A percentile compares a stretch with the other conserved stretches of the same genome.
Conservation (phyloP, 805 yeast genomes). For the Yueomyces sinensis region DNA sequence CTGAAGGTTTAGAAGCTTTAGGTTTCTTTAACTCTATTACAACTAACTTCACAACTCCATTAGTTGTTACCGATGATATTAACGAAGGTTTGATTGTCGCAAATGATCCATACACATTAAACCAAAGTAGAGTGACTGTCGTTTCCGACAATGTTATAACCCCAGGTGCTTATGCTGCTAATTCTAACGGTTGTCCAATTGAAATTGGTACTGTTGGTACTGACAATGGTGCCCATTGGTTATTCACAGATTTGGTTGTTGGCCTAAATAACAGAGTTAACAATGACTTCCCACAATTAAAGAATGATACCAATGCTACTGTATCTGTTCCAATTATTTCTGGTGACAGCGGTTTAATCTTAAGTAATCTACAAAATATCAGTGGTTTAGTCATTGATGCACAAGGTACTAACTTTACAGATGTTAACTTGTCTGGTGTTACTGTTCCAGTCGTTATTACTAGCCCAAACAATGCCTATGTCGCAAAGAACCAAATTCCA, state of each 20-base stretch:
- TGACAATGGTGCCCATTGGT: slow-evolving; percentile 12
- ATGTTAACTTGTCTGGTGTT: slow-evolving; percentile 7
- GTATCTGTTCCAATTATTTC: slow-evolving; percentile 14
- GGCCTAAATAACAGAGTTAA: slow-evolving; percentile 7
- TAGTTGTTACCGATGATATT: slow-evolving; percentile 14
- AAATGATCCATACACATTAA: slow-evolving; percentile 6
- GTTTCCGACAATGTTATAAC: slow-evolving; percentile 9
- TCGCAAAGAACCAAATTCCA: slow-evolving; percentile 13
- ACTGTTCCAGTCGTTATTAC: slow-evolving; percentile 20
- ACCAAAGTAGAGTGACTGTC: slow-evolving; percentile 17
- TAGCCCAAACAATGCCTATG: slow-evolving; percentile 8
- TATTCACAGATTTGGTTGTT: slow-evolving; percentile 12
- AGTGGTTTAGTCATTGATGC: slow-evolving; percentile 19
- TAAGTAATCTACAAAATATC: slow-evolving; percentile 2
- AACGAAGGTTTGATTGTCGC: slow-evolving; percentile 13
- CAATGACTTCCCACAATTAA: slow-evolving; percentile 9
- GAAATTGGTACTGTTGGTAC: slow-evolving; percentile 15
- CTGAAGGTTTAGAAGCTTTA: slow-evolving; percentile 13
- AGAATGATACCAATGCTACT: too few species aligned
- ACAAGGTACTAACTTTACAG: slow-evolving; percentile 10
- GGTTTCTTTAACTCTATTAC: slow-evolving; percentile 18
- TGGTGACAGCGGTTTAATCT: slow-evolving; percentile 14
- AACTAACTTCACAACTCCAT: slow-evolving; percentile 11
- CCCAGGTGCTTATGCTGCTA: slow-evolving; percentile 15
- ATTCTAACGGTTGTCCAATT: slow-evolving; percentile 11